These are phyloP conservation scores for Geosiphon pyriformis DNA, from an alignment of 192 early-diverging fungal genomes.

Conservation along the genomic window DNA sequence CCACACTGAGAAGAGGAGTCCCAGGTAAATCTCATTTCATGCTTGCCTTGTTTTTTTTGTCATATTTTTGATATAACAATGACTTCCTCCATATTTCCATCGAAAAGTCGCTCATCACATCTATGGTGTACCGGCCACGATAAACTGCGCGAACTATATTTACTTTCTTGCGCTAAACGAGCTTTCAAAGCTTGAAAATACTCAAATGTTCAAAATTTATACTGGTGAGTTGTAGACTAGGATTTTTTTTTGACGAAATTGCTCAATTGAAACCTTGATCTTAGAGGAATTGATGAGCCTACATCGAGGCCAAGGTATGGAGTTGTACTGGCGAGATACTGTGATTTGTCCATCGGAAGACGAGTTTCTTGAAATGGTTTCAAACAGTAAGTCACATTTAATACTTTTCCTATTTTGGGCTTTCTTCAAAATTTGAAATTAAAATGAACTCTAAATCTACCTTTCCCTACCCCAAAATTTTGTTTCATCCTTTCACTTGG, in stretches of 20 bases:
- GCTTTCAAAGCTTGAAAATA: conserved; percentile 57
- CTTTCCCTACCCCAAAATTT: too few species aligned
- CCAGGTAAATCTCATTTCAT: conserved; percentile 42
- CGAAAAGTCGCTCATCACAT: conserved; percentile 87
- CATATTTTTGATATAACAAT: too few species aligned
- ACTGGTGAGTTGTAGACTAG: conserved; percentile 42
- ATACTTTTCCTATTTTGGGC: background rate
- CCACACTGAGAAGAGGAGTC: conserved; percentile 78
- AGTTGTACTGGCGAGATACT: conserved; percentile 92
- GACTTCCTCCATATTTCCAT: background rate
- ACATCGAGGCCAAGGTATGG: conserved; percentile 97
- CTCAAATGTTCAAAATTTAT: conserved; percentile 74
- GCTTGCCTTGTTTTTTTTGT: background rate
- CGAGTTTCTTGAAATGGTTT: conserved; percentile 92
- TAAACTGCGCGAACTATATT: conserved; percentile 96
- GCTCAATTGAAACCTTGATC: too few species aligned
- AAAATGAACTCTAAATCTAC: too few species aligned
- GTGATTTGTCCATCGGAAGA: conserved; percentile 86
- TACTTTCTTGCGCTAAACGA: conserved; percentile 91
- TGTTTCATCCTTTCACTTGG: background rate
- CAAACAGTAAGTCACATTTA: conserved; percentile 90
- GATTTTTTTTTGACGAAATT: background rate
- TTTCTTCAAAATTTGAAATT: background rate
- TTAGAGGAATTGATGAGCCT: conserved; percentile 81
- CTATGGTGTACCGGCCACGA: conserved; percentile 86